A percentile compares a stretch with the other conserved stretches of the same genome.
Conservation (phyloP, 2,329 filamentous ascomycete species). For the Aspergillus sp. region DNA sequence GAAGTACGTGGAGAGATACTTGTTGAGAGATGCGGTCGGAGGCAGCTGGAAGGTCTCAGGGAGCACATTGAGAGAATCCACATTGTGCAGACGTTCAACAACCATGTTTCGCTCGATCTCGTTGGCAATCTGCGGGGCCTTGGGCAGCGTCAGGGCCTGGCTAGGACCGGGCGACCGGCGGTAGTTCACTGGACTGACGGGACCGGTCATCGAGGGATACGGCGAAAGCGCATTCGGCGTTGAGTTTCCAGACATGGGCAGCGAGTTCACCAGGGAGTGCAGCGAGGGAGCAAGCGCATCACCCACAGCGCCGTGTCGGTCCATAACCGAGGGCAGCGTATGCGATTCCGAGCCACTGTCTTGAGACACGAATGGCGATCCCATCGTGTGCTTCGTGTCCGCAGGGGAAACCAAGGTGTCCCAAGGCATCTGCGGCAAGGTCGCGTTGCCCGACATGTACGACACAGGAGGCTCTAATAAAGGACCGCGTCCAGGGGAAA, state of each 20-base stretch:
- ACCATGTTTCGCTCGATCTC: conserved; percentile 86
- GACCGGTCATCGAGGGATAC: conserved; percentile 66
- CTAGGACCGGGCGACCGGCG: conserved; percentile 69
- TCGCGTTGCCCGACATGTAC: conserved; percentile 76
- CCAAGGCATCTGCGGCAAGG: conserved; percentile 86
- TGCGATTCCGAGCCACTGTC: conserved; percentile 59
- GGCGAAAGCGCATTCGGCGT: conserved; percentile 75
- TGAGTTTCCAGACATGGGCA: conserved; percentile 67
- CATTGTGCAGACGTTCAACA: conserved; percentile 78
- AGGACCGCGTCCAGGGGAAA: conserved; percentile 69
- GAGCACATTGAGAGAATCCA: conserved; percentile 78
- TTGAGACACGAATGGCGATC: conserved; percentile 66
- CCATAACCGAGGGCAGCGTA: conserved; percentile 69
- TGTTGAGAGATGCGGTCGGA: conserved; percentile 76
- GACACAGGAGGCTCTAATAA: conserved; percentile 76
- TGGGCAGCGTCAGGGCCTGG: conserved; percentile 64
- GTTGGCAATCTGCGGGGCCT: conserved; percentile 75
- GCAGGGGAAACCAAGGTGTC: conserved; percentile 77
- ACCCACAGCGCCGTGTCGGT: conserved; percentile 60
- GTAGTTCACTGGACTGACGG: conserved; percentile 69
- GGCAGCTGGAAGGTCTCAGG: conserved; percentile 89
- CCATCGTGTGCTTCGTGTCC: conserved; percentile 73
- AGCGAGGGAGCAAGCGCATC: conserved; percentile 66
- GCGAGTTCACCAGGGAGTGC: conserved; percentile 71
- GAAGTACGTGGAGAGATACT: conserved; percentile 94